Percentiles rank a stretch among this genome's conserved stretches.
phyloP scores from a whole-genome alignment of 2,329 filamentous ascomycete genomes.

The Diaporthe sp. region DNA sequence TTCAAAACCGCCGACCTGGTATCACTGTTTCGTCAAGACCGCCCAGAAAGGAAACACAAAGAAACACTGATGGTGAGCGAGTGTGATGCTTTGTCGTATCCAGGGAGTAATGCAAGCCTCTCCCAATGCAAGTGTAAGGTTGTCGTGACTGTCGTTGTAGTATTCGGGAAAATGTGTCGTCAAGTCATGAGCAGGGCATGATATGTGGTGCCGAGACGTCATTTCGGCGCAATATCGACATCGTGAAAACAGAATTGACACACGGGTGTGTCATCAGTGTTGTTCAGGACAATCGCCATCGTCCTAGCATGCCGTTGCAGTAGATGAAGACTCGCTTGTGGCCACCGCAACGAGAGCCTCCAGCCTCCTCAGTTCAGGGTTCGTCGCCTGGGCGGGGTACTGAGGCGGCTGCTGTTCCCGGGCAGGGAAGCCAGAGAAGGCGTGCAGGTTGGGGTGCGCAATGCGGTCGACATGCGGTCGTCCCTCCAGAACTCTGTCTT shows the following conservation, averaged over 20 bases:
- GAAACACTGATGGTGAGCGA: slow-evolving; percentile 24
- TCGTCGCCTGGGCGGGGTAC: slow-evolving; percentile 46
- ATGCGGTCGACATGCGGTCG: slow-evolving; percentile 63
- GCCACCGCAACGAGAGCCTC: slow-evolving; percentile 74
- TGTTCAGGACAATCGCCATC: no score
- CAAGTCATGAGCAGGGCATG: slow-evolving; percentile 28
- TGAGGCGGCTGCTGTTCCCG: slow-evolving; percentile 45
- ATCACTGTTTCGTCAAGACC: slow-evolving; percentile 31
- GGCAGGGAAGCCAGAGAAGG: slow-evolving; percentile 62
- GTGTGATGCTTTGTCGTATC: slow-evolving; percentile 20
- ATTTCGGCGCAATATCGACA: slow-evolving; percentile 18
- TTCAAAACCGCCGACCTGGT: slow-evolving; percentile 35
- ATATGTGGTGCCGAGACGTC: background rate
- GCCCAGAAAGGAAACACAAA: slow-evolving; percentile 10
- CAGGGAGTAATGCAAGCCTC: slow-evolving; percentile 17
- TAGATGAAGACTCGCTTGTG: slow-evolving; percentile 63
- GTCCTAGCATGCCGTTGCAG: slow-evolving; percentile 39
- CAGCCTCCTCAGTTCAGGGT: slow-evolving; percentile 61
- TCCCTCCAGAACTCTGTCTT: slow-evolving; percentile 50
- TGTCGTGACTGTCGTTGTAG: slow-evolving; percentile 21
- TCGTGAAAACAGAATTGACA: background rate
- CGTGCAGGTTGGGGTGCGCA: slow-evolving; percentile 66
- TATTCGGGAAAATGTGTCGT: slow-evolving; percentile 24
- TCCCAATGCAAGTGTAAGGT: slow-evolving; percentile 17
- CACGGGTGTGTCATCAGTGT: background rate